These are phyloP conservation scores for Fermentozyma sake DNA, from an alignment of 1,139 yeast genomes.

Conservation along the genomic window DNA sequence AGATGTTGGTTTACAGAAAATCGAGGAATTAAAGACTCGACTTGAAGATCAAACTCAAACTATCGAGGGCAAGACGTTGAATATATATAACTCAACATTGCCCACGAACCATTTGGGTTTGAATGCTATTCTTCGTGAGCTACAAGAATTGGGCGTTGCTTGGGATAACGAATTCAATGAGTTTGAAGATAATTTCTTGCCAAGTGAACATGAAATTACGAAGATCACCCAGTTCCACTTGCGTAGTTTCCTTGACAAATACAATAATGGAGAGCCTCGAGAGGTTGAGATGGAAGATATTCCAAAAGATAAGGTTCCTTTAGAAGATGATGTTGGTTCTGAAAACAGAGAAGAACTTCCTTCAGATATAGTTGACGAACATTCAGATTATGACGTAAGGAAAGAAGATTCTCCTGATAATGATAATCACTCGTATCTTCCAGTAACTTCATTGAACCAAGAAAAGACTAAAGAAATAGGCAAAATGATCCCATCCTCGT, in stretches of 20 bases:
- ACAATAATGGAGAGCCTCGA: constrained; percentile 18
- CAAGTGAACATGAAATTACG: constrained; percentile 91
- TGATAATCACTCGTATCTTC: no score
- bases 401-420: constrained; percentile 1
- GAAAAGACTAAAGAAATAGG: constrained; percentile 17
- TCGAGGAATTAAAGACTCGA: constrained; percentile 54
- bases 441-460: constrained; percentile 7
- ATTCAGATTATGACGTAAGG: not conserved
- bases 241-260: constrained; percentile 62
- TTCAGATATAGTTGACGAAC: constrained; percentile 1
- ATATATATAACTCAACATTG: constrained; percentile 50
- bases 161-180: constrained; percentile 87
- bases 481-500: constrained; percentile 20
- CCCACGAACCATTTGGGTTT: constrained; percentile 68
- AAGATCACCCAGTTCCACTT: constrained; percentile 87
- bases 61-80: constrained; percentile 44
- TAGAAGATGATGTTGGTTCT: constrained; percentile 4
- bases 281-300: constrained; percentile 1
- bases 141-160: constrained; percentile 77
- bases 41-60: constrained; percentile 49
- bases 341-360: constrained; percentile 1
- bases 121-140: constrained; percentile 62
- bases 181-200: constrained; percentile 77
- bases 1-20: constrained; percentile 59
- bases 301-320: constrained; percentile 3